Base-by-base conservation (phyloP, 345 rosid species). In the Draba incana region DNA sequence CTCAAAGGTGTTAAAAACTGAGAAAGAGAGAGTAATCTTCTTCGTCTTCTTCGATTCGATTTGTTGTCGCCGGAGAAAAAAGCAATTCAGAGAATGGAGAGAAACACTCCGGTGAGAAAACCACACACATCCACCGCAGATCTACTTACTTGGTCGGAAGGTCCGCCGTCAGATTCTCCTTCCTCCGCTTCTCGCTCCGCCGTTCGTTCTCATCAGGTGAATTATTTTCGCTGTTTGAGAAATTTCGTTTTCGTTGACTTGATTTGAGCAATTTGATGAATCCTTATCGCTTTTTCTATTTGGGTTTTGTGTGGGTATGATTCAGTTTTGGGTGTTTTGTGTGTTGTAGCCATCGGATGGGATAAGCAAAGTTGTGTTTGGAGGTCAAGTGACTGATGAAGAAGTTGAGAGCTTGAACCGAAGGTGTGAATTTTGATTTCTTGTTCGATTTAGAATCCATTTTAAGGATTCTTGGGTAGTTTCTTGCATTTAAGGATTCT, bases 341-440 rank as follows among this genome's bases (percentile, higher is more conserved):
- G 12, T 53, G 52, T 44, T 51, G 20, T 24, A 94, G 99, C 96
- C 98, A 51, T 94, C 99, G 24, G 97, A 92, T 82, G 98, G 96
- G 75, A 84, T 94, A 75, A 84, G 93, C 41, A 91, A 85, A 78
- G 98, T 89, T 71, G 99, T 94, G 66, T 94, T 94, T 69, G 99
- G 99, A 1, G 99, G 99, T 48, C 98, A 94, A 78, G 96, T 94
- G 57, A 91, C 99, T 2, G 99, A 89, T 47, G 98, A 91, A 82
- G 98, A 91, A 80, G 73, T 62, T 41, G 95, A 89, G 81, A 86
- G 88, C 78, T 80, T 94, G 62, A 91, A 89, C 80, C 80, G 74
- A 78, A 84, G 99, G 99, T 94, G 43, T 78, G 74, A 81, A 87
- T 78, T 20, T 20, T 20, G 20, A 20, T 20, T 20, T 20, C 20